Evolutionary conservation across 192 early-diverging fungal species (phyloP).

Genomic region (Podila clonocystis): DNA sequence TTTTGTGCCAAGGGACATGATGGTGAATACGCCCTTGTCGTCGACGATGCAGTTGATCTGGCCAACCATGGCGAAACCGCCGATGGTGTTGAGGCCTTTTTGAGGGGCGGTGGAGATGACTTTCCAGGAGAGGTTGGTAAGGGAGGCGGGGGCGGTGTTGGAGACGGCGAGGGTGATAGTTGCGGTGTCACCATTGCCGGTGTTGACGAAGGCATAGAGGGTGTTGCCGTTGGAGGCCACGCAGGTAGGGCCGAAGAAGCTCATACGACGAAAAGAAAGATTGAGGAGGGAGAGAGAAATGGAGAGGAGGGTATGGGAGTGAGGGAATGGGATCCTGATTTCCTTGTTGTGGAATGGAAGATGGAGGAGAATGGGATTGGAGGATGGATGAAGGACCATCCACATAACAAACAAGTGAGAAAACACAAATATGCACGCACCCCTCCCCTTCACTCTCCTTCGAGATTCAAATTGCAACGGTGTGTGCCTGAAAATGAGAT

Average conservation of each 20-base stretch:
- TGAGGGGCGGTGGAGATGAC: slow-evolving; percentile 4
- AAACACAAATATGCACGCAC: too few species aligned
- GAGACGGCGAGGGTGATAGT: slow-evolving; percentile 21
- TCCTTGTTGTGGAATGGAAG: too few species aligned
- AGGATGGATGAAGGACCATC: too few species aligned
- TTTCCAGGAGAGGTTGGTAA: slow-evolving; percentile 20
- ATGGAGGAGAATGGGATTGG: too few species aligned
- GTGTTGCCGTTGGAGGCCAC: slow-evolving; percentile 20
- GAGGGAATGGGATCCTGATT: too few species aligned
- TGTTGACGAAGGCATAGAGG: slow-evolving; percentile 8
- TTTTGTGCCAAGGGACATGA: slow-evolving; percentile 2
- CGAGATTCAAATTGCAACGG: too few species aligned
- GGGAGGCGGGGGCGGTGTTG: slow-evolving; percentile 8
- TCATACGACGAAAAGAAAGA: too few species aligned
- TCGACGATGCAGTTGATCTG: slow-evolving; percentile 11
- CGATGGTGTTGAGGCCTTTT: not conserved
- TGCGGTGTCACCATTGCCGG: not conserved
- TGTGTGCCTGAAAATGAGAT: too few species aligned
- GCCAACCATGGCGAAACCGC: not conserved
- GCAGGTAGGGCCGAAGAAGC: not conserved
- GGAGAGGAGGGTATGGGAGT: too few species aligned
- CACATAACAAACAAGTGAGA: too few species aligned
- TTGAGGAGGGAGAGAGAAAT: too few species aligned
- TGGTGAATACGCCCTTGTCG: slow-evolving; percentile 24
- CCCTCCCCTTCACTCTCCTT: too few species aligned